Conservation (phyloP, 768 basidiomycete genomes). For the Agaricus blazei region DNA sequence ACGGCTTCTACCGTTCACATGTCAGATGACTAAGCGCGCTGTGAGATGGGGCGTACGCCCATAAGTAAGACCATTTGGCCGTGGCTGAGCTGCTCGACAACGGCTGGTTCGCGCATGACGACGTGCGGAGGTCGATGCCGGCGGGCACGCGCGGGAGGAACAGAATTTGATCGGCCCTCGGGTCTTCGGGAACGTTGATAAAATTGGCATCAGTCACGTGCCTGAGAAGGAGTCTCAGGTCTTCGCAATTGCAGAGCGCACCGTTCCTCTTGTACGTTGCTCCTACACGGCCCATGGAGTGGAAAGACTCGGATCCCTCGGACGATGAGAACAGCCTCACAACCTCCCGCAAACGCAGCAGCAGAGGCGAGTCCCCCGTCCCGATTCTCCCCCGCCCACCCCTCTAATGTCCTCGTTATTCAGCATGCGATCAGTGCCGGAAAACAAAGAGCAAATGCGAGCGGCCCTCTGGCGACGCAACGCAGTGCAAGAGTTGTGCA, state of each 20-base stretch:
- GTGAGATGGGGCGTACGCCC: background rate
- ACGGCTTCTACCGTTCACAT: slow-evolving; percentile 1
- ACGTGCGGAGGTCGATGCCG: no score
- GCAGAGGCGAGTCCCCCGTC: slow-evolving; percentile 40
- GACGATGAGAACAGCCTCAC: slow-evolving; percentile 46
- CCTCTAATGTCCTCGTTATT: slow-evolving; percentile 10
- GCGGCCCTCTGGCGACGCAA: slow-evolving; percentile 38
- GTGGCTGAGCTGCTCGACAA: background rate
- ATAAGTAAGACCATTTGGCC: background rate
- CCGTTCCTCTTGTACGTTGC: slow-evolving; percentile 15
- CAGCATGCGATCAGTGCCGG: slow-evolving; percentile 84
- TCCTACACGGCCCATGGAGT: slow-evolving; percentile 37
- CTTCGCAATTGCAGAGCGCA: slow-evolving; percentile 6
- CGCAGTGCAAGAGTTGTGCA: slow-evolving; percentile 60
- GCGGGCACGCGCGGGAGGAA: no score
- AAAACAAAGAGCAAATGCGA: slow-evolving; percentile 90
- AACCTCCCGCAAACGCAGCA: slow-evolving; percentile 54
- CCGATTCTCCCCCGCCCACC: background rate
- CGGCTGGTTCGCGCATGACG: background rate
- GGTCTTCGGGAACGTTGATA: no score
- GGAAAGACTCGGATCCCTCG: slow-evolving; percentile 57
- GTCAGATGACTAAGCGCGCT: background rate
- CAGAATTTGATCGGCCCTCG: slow-evolving; percentile 1
- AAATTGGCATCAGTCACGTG: no score
- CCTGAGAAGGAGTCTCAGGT: slow-evolving; percentile 15